Evolutionary conservation across 23 red algal genomes (phyloP).

Genomic region (Pyropia haitanensis): DNA sequence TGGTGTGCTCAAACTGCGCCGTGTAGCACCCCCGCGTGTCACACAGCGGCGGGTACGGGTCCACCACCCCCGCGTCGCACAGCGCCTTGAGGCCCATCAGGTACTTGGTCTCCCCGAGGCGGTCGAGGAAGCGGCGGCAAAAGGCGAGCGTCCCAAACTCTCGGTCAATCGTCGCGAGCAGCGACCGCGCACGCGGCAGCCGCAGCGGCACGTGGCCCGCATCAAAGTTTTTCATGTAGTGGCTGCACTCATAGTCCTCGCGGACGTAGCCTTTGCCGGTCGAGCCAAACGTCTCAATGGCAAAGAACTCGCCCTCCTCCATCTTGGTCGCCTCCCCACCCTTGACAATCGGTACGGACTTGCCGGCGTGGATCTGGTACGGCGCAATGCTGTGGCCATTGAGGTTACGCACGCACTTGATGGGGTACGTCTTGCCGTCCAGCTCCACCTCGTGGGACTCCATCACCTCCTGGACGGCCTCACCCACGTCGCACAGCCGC

Average conservation of each 20-base stretch:
- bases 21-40: slow-evolving; percentile 89
- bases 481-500: slow-evolving; percentile 91
- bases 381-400: slow-evolving; percentile 95
- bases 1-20: slow-evolving; percentile 97
- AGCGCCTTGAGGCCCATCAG: slow-evolving; percentile 93
- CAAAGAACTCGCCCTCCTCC: slow-evolving; percentile 99
- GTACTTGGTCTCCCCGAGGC: slow-evolving; percentile 93
- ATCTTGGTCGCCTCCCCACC: slow-evolving; percentile 79
- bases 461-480: slow-evolving; percentile 97
- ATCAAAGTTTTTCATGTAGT: slow-evolving; percentile 99
- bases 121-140: slow-evolving; percentile 94
- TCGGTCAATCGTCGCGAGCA: slow-evolving; percentile 86
- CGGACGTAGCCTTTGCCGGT: slow-evolving; percentile 90
- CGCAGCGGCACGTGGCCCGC: slow-evolving; percentile 70
- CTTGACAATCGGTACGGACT: slow-evolving; percentile 94
- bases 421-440: slow-evolving; percentile 78
- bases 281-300: slow-evolving; percentile 98
- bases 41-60: slow-evolving; percentile 91
- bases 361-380: slow-evolving; percentile 98
- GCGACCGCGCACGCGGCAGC: slow-evolving; percentile 53
- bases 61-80: slow-evolving; percentile 77
- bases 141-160: slow-evolving; percentile 99
- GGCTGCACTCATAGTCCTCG: slow-evolving; percentile 93
- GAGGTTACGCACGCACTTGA: slow-evolving; percentile 82
- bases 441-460: slow-evolving; percentile 93